phyloP scores from a whole-genome alignment of 2,329 filamentous ascomycete genomes.

The Ceratocystis destructans region DNA sequence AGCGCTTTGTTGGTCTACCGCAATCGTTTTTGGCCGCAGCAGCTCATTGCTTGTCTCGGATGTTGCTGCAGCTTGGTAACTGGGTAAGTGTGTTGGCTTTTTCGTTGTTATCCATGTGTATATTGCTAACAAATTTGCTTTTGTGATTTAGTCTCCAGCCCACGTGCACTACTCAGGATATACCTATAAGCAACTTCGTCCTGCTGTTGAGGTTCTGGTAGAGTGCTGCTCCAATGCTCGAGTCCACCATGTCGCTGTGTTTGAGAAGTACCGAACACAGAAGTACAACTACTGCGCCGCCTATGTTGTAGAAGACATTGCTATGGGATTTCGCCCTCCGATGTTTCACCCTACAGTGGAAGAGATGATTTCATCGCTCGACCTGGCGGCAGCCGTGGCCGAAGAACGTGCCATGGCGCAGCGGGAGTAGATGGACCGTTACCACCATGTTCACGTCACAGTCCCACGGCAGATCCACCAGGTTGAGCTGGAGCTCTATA shows the following conservation, averaged over 20 bases:
- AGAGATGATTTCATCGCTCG: constrained; percentile 15
- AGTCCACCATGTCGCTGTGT: constrained; percentile 75
- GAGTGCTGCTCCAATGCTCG: constrained; percentile 75
- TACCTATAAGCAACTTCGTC: constrained; percentile 69
- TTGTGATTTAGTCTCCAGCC: constrained; percentile 46
- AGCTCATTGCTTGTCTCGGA: constrained; percentile 77
- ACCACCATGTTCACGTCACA: constrained; percentile 4
- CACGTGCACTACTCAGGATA: constrained; percentile 93
- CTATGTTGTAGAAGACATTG: constrained; percentile 64
- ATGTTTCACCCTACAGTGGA: constrained; percentile 18
- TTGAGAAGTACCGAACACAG: constrained; percentile 80
- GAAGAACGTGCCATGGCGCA: constrained; percentile 13
- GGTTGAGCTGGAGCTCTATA: background rate
- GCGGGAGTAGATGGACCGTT: constrained; percentile 14
- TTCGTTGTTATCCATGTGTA: background rate
- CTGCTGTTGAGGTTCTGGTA: constrained; percentile 62
- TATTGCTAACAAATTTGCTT: background rate
- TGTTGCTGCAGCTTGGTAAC: constrained; percentile 79
- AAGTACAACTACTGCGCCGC: constrained; percentile 74
- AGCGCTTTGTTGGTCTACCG: constrained; percentile 83
- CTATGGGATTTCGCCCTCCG: constrained; percentile 42
- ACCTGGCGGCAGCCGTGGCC: background rate
- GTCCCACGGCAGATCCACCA: constrained; percentile 3
- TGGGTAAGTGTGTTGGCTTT: constrained; percentile 54
- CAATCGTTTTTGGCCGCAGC: constrained; percentile 85